Evolutionary conservation across 73 alveolate genomes (phyloP), one percentile per base, ranked within the genome.

Genomic region (Tetrahymena thermophila): DNA sequence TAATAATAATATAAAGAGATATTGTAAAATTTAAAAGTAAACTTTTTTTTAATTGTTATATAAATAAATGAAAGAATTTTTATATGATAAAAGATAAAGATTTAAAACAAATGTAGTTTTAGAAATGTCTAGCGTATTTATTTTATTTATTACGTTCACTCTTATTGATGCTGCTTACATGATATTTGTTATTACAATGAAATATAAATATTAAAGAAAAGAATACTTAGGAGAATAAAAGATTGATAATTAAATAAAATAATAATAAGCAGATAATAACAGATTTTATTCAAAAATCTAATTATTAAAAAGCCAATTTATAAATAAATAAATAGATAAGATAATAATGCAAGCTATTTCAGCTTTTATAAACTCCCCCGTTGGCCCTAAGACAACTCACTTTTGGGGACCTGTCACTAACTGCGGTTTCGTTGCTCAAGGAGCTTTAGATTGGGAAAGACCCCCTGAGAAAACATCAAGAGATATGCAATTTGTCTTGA

Each of bases 371-470:
- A 71, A 95, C 17, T 95, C 97, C 34, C 94, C 97, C 57, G 94
- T 94, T 2, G 97, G 97, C 5, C 97, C 97, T 25, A 95, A 95
- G 85, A 95, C 97, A 34, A 95, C 97, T 16, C 97, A 95, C 57
- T 95, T 95, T 85, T 95, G 97, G 97, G 97, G 95, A 34, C 97
- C 97, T 25, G 93, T 89, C 0, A 50, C 94, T 84, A 95, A 95
- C 84, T 95, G 93, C 84, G 93, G 93, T 89, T 95, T 95, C 85
- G 95, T 94, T 35, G 84, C 89, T 89, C 40, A 95, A 95, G 97
- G 95, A 13, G 43, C 93, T 31, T 95, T 85, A 85, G 97, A 95
- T 95, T 95, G 97, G 97, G 94, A 95, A 56, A 95, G 97, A 89
- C 95, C 71, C 21, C 97, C 97, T 43, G 97, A 85, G 17, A 95